Evolutionary conservation across 2,329 filamentous ascomycete genomes (phyloP).

Genomic region (Rhynchosporium agropyri): DNA sequence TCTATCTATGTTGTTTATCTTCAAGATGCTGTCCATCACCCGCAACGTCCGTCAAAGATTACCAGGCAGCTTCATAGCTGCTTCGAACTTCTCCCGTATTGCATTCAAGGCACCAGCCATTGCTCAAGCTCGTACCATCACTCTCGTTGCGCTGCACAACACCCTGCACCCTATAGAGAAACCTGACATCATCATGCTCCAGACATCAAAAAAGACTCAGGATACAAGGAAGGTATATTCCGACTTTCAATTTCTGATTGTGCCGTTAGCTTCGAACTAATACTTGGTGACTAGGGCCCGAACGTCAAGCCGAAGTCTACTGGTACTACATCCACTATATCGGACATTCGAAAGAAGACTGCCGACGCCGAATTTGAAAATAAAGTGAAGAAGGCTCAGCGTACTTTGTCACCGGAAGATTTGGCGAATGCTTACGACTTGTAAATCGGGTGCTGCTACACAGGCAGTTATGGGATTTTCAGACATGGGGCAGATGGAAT

Average conservation of each 20-base stretch:
- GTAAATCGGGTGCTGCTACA: background rate
- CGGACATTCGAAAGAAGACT: background rate
- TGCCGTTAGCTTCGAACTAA: background rate
- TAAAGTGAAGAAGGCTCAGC: conserved; percentile 6
- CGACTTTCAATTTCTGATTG: background rate
- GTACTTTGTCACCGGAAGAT: background rate
- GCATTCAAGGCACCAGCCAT: conserved; percentile 1
- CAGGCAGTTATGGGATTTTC: too few relatives aligned
- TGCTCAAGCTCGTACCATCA: background rate
- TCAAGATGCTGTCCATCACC: conserved; percentile 6
- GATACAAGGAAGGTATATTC: background rate
- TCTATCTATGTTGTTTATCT: conserved; percentile 27
- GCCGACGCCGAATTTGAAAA: background rate
- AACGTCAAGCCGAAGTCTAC: background rate
- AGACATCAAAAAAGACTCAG: too few relatives aligned
- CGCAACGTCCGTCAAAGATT: background rate
- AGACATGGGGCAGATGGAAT: too few relatives aligned
- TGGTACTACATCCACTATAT: background rate
- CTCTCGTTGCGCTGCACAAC: background rate
- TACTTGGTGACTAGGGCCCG: background rate
- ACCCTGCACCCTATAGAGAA: background rate
- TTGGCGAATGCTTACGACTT: background rate
- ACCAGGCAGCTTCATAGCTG: background rate
- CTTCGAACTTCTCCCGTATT: background rate
- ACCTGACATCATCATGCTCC: background rate